Evolutionary conservation across 495 filamentous ascomycete species (phyloP), one percentile per base, ranked within the genome.

Genomic region (Geopyxis carbonaria): DNA sequence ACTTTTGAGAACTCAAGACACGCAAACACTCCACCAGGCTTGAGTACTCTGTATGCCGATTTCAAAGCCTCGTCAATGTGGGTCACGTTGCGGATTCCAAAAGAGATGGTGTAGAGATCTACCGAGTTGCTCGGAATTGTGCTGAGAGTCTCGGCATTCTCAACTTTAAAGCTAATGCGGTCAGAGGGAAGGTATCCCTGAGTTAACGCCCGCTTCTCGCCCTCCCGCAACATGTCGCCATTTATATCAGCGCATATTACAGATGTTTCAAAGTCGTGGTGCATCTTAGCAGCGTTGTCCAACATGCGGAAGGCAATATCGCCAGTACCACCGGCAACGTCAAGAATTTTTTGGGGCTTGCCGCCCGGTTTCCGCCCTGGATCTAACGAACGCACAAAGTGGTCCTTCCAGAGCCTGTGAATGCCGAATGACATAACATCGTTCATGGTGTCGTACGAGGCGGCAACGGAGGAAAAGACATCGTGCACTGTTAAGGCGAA

Each of bases 231-330:
- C 89, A 97, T 97, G 35, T 80, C 72, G 0, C 81, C 70, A 62
- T 97, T 97, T 60, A 97, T 97, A 62, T 97, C 89, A 13, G 78
- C 73, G 57, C 94, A 82, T 4, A 79, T 91, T 24, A 97, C 83
- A 50, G 68, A 72, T 15, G 83, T 82, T 33, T 70, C 57, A 4
- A 67, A 66, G 64, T 93, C 89, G 55, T 65, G 57, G 66, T 95
- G 83, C 57, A 95, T 67, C 45, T 68, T 67, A 37, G 82, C 79
- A 8, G 80, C 75, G 54, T 92, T 83, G 65, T 87, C 80, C 20
- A 97, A 78, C 64, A 94, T 76, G 43, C 89, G 84, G 69, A 94
- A 93, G 24, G 89, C 91, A 58, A 97, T 93, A 64, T 97, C 89
- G 45, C 89, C 89, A 10, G 89, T 95, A 42, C 89, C 89, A 59